Evolutionary conservation across 257 asterid species (phyloP).

Genomic region (Salvia splendens): DNA sequence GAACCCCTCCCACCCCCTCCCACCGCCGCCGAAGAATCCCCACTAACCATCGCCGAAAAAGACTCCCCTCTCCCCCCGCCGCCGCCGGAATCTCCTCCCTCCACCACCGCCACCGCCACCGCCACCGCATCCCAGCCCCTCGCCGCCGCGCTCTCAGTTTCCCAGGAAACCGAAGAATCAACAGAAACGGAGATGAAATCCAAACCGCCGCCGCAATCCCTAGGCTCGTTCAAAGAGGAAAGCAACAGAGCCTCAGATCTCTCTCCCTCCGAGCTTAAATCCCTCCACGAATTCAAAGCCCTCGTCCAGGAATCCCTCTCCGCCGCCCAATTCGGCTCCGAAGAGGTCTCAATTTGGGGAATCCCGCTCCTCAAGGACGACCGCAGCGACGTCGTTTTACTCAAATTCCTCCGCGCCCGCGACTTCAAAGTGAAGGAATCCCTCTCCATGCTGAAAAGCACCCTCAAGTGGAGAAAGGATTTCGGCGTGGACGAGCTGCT

Average conservation of each 20-base stretch:
- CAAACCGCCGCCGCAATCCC: constrained; percentile 48
- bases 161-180: constrained; percentile 43
- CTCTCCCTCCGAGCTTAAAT: constrained; percentile 49
- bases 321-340: constrained; percentile 38
- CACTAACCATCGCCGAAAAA: constrained; percentile 46
- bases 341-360: constrained; percentile 75
- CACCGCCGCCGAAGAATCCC: constrained; percentile 28
- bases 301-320: constrained; percentile 52
- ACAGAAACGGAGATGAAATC: constrained; percentile 33
- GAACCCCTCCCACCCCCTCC: constrained; percentile 21
- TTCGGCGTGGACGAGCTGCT: constrained; percentile 63
- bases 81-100: constrained; percentile 7
- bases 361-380: constrained; percentile 69
- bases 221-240: constrained; percentile 72
- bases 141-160: constrained; percentile 37
- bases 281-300: constrained; percentile 54
- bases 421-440: constrained; percentile 78
- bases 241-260: constrained; percentile 77
- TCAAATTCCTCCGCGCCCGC: constrained; percentile 88
- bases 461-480: constrained; percentile 67
- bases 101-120: constrained; percentile 40
- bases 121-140: constrained; percentile 41
- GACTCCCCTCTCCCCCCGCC: constrained; percentile 50
- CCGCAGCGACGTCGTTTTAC: constrained; percentile 67
- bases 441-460: constrained; percentile 62